These are phyloP conservation scores for Lavandula angustifolia DNA, from an alignment of 257 asterid genomes.

Conservation along the genomic window DNA sequence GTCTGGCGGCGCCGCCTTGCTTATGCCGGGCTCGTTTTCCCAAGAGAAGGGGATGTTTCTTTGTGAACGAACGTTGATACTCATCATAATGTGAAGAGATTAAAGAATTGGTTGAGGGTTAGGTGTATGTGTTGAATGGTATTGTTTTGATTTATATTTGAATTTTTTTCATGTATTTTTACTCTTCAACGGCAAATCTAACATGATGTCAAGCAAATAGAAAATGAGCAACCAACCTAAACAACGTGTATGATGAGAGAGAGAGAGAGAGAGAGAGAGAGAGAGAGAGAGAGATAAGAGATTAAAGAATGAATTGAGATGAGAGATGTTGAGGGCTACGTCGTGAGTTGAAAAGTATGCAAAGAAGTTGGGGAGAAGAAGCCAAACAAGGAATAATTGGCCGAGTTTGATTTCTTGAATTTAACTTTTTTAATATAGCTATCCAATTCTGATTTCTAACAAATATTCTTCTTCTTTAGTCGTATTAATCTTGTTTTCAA, in stretches of 20 bases:
- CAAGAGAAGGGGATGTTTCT: constrained; percentile 67
- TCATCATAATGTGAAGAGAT: constrained; percentile 30
- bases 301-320: too few species aligned
- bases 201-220: constrained; percentile 43
- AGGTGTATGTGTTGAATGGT: neutral
- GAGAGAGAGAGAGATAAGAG: neutral
- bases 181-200: constrained; percentile 48
- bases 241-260: constrained; percentile 14
- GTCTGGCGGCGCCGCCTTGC: constrained; percentile 38
- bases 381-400: constrained; percentile 44
- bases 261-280: constrained; percentile 18
- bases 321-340: too few species aligned
- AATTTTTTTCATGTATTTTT: constrained; percentile 36
- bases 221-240: too few species aligned
- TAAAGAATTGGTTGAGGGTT: neutral
- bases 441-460: too few species aligned
- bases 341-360: constrained; percentile 31
- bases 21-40: constrained; percentile 64
- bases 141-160: constrained; percentile 14
- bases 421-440: too few species aligned
- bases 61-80: constrained; percentile 53
- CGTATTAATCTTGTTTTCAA: too few species aligned
- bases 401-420: constrained; percentile 22
- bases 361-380: constrained; percentile 35
- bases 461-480: too few species aligned